Evolutionary conservation across 108 stramenopile genomes (phyloP).

Genomic region (Stephanodiscus triporus): DNA sequence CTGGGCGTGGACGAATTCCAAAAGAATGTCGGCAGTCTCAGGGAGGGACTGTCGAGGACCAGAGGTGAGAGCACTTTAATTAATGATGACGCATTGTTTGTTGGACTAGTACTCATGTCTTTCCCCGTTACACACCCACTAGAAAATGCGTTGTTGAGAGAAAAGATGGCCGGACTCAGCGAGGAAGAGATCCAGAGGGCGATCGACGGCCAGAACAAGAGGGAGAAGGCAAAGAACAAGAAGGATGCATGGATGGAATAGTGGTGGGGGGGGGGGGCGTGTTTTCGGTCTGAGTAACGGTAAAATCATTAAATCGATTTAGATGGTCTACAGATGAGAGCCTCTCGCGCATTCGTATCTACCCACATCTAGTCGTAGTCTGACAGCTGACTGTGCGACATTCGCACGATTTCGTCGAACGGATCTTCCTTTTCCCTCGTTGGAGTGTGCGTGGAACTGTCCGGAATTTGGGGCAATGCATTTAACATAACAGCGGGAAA

Average conservation of each 20-base stretch:
- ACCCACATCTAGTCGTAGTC: neutral
- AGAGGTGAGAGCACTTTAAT: constrained; percentile 21
- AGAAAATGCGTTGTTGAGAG: constrained; percentile 79
- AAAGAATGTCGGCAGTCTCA: constrained; percentile 71
- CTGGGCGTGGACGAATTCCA: constrained; percentile 76
- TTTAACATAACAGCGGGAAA: neutral
- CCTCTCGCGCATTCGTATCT: neutral
- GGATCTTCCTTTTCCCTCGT: constrained; percentile 18
- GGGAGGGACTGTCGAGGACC: constrained; percentile 64
- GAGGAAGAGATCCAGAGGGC: constrained; percentile 55
- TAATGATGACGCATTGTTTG: neutral
- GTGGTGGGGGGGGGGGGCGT: neutral
- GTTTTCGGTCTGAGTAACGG: no score
- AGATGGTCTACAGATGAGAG: neutral
- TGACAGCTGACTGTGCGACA: constrained; percentile 2
- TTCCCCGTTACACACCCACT: neutral
- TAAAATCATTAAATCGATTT: neutral
- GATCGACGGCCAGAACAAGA: constrained; percentile 43
- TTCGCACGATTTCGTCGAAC: constrained; percentile 40
- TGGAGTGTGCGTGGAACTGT: neutral
- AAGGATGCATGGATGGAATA: constrained; percentile 49
- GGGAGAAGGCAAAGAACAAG: constrained; percentile 40
- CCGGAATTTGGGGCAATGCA: constrained; percentile 10
- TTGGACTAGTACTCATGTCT: neutral
- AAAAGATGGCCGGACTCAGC: constrained; percentile 63